Conservation (phyloP, 202 grass and related monocot species). For the Zizania palustris region DNA sequence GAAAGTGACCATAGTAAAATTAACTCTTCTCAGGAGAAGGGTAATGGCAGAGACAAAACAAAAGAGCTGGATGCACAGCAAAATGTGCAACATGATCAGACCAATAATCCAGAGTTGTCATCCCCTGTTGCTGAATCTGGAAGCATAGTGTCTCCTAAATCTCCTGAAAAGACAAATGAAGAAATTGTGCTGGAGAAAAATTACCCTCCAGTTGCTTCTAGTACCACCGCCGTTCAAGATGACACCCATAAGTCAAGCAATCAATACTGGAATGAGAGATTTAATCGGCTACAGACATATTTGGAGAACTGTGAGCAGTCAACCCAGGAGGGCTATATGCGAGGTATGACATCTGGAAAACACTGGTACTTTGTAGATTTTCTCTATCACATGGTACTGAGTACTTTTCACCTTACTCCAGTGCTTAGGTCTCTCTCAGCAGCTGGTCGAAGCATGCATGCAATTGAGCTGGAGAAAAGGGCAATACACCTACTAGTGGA, state of each 20-base stretch:
- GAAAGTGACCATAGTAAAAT: slow-evolving; percentile 67
- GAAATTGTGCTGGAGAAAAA: slow-evolving; percentile 29
- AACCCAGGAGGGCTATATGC: slow-evolving; percentile 82
- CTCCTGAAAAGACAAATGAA: slow-evolving; percentile 36
- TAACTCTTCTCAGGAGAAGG: slow-evolving; percentile 53
- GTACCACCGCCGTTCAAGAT: background rate
- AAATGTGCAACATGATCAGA: slow-evolving; percentile 2
- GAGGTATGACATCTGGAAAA: slow-evolving; percentile 57
- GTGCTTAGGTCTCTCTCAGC: slow-evolving; percentile 68
- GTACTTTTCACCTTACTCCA: slow-evolving; percentile 35
- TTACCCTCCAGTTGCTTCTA: slow-evolving; percentile 31
- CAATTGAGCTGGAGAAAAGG: slow-evolving; percentile 57
- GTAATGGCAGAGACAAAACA: slow-evolving; percentile 2
- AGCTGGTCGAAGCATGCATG: slow-evolving; percentile 72
- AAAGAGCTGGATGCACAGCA: background rate
- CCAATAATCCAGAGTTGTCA: too few relatives aligned
- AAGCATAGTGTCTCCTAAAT: background rate
- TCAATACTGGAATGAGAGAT: slow-evolving; percentile 79
- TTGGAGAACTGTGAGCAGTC: slow-evolving; percentile 75
- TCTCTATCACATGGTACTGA: slow-evolving; percentile 6
- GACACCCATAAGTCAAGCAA: slow-evolving; percentile 22
- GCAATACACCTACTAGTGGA: slow-evolving; percentile 78
- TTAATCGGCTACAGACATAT: slow-evolving; percentile 57
- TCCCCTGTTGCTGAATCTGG: background rate
- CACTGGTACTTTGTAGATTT: slow-evolving; percentile 22